Evolutionary conservation across 768 basidiomycete species (phyloP), one percentile per base, ranked within the genome.

Genomic region (Leccinum truebloodii): DNA sequence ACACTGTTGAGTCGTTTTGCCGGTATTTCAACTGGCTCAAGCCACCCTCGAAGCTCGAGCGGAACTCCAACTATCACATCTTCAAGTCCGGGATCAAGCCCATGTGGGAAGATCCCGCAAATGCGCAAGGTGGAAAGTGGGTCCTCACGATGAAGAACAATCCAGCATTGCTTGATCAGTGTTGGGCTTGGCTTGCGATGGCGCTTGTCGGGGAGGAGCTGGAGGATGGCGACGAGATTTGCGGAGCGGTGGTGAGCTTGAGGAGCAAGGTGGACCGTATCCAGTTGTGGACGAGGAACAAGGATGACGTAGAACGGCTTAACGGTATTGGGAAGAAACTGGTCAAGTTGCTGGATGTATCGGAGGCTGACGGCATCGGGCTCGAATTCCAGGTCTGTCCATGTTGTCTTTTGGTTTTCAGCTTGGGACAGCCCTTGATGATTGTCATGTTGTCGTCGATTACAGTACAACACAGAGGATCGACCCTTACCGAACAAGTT

Each of bases 71-170:
- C 76, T 95, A 96, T 68, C 95, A 98, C 71, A 82, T 98, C 58
- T 97, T 98, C 85, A 96, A 96, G 77, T 81, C 86, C 22, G 92
- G 92, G 18, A 95, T 95, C 79, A 93, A 94, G 71, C 93, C 93
- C 14, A 96, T 97, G 95, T 97, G 94, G 94, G 95, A 96, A 77
- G 95, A 96, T 72, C 84, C 85, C 32, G 91, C 93, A 57, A 97
- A 97, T 69, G 90, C 91, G 26, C 83, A 88, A 56, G 95, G 95
- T 20, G 95, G 95, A 37, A 95, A 95, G 77, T 97, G 95, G 95
- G 93, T 95, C 20, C 75, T 98, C 59, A 93, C 93, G 68, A 93
- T 96, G 88, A 89, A 90, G 79, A 88, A 89, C 67, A 90, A 88
- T 64, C 86, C 92, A 3, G 74, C 76, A 52, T 72, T 94, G 66